These are phyloP conservation scores for Carex myosuroides DNA, from an alignment of 176 grass and related monocot species.

Conservation along the genomic window DNA sequence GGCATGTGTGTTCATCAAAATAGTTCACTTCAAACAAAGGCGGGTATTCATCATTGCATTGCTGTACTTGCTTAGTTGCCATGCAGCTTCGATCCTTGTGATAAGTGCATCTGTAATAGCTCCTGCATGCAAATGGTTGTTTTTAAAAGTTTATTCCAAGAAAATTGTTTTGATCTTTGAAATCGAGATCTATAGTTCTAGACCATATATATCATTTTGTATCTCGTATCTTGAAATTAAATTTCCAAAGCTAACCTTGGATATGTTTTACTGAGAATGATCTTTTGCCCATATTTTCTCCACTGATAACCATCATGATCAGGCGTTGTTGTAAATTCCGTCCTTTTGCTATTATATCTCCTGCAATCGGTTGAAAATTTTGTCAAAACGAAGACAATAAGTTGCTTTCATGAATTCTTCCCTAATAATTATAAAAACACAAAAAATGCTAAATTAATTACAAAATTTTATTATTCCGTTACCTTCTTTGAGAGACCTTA, in stretches of 20 bases:
- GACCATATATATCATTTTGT: neutral
- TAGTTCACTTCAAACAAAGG: constrained; percentile 25
- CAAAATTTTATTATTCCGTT: neutral
- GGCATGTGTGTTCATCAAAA: constrained; percentile 27
- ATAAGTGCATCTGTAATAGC: constrained; percentile 36
- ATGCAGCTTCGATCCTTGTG: neutral
- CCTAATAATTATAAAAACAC: neutral
- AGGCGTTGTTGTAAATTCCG: neutral
- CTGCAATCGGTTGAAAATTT: neutral
- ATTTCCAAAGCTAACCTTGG: neutral
- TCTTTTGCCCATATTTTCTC: constrained; percentile 26
- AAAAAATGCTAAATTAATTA: neutral
- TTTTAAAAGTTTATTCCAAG: neutral
- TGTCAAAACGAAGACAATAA: neutral
- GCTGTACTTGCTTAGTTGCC: constrained; percentile 24
- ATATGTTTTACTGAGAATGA: neutral
- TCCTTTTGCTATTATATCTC: constrained; percentile 6
- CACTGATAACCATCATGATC: constrained; percentile 11
- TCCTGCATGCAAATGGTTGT: constrained; percentile 16
- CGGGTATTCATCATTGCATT: constrained; percentile 8
- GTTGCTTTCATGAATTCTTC: neutral
- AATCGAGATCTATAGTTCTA: neutral
- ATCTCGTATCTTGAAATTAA: neutral
- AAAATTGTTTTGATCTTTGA: neutral
- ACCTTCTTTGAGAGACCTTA: constrained; percentile 8